These are phyloP conservation scores for Citrus maxima DNA, from an alignment of 345 rosid genomes.

Conservation along the genomic window DNA sequence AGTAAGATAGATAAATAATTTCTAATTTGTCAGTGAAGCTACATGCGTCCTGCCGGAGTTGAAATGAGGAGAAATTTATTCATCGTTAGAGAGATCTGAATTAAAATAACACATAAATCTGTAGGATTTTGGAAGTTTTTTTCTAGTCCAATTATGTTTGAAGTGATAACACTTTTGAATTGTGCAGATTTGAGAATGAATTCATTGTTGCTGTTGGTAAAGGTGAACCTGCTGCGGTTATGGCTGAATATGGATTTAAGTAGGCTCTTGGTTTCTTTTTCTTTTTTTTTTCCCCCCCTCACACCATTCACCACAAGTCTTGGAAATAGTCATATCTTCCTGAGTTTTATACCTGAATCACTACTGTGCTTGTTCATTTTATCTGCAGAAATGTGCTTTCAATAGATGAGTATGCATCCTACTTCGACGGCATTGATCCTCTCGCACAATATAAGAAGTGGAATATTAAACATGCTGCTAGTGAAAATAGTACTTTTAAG, in stretches of 20 bases:
- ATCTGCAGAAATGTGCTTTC: conserved; percentile 78
- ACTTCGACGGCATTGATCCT: conserved; percentile 80
- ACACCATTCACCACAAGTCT: not conserved
- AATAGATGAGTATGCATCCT: conserved; percentile 72
- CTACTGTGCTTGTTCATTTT: not conserved
- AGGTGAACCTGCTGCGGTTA: conserved; percentile 85
- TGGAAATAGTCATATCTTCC: not conserved
- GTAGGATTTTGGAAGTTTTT: not conserved
- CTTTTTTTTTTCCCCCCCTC: not conserved
- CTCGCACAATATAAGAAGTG: conserved; percentile 67
- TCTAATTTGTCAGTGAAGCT: not conserved
- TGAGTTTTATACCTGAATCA: conserved; percentile 4
- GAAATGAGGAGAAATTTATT: not conserved
- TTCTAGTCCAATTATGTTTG: not conserved
- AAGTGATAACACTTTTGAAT: not conserved
- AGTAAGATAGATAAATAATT: not conserved
- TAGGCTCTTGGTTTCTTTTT: conserved; percentile 26
- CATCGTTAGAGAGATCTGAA: not conserved
- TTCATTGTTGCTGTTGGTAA: conserved; percentile 83
- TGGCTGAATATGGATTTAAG: conserved; percentile 88
- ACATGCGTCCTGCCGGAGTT: not conserved
- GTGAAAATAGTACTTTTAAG: conserved; percentile 7
- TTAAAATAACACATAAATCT: not conserved
- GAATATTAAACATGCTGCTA: conserved; percentile 31
- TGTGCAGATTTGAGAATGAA: conserved; percentile 59